Evolutionary conservation across 805 yeast genomes (phyloP), one percentile per base, ranked within the genome.

Genomic region (Saccharomyces eubayanus): DNA sequence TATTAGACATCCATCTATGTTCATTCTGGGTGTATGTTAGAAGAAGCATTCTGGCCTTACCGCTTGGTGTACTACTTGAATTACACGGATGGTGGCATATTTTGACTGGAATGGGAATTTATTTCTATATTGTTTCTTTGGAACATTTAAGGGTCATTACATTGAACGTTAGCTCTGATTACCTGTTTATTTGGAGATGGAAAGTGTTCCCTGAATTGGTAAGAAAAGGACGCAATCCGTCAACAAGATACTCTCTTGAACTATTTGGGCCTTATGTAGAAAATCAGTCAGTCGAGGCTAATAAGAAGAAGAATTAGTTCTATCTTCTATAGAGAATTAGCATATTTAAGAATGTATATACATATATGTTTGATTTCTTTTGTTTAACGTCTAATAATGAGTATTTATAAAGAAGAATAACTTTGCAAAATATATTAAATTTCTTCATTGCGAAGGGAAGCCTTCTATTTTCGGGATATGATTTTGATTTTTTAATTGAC

Each of bases 31-130:
- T 83, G 41, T 57, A 69, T 8, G 64, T 80, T 20, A 79, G 97
- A 66, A 78, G 94, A 55, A 60, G 71, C 2, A 66, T 82, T 8
- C 96, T 97, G 3, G 79, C 86, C 72, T 51, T 66, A 43, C 97
- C 97, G 1, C 79, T 85, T 52, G 97, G 97, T 0, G 79, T 90
- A 57, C 60, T 92, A 5, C 74, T 91, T 41, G 98, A 91, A 69
- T 87, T 96, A 24, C 98, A 91, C 64, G 96, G 96, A 27, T 92
- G 97, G 97, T 91, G 98, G 98, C 98, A 91, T 66, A 72, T 87
- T 9, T 77, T 87, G 60, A 87, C 94, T 0, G 95, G 96, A 0
- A 73, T 82, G 14, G 96, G 97, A 0, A 92, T 92, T 14, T 91
- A 91, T 70, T 87, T 77, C 68, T 91, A 89, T 71, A 77, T 91